A percentile compares a stretch with the other conserved stretches of the same genome.
phyloP scores from a whole-genome alignment of 345 rosid species.

The Xanthoceras sorbifolium region DNA sequence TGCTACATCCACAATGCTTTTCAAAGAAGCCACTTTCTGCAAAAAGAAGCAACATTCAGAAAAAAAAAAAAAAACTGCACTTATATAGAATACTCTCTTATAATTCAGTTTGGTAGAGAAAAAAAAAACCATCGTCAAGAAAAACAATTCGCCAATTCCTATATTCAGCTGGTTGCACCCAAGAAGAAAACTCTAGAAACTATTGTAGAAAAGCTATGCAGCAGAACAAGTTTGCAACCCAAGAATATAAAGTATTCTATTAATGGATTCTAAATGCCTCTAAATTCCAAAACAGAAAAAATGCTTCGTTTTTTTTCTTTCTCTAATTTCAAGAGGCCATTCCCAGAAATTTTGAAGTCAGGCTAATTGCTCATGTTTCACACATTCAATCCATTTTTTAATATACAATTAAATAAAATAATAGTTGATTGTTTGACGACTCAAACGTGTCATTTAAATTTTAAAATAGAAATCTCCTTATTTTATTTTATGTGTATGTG shows the following conservation, averaged over 20 bases:
- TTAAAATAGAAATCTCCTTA: no score
- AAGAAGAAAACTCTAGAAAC: not conserved
- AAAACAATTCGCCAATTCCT: not conserved
- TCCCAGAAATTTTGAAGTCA: not conserved
- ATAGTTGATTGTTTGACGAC: no score
- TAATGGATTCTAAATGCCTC: not conserved
- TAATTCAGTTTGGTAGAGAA: not conserved
- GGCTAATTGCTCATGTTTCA: not conserved
- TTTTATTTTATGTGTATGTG: no score
- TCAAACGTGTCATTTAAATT: no score
- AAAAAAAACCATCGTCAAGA: not conserved
- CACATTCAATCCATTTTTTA: not conserved
- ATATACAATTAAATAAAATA: no score
- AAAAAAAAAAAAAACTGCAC: constrained; percentile 10
- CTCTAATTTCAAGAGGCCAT: not conserved
- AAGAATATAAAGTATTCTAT: not conserved
- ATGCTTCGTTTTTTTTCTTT: not conserved
- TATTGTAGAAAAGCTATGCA: not conserved
- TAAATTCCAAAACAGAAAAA: not conserved
- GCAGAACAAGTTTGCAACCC: constrained; percentile 5
- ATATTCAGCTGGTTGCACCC: not conserved
- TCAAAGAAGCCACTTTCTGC: constrained; percentile 82
- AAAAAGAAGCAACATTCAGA: constrained; percentile 20
- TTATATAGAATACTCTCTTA: not conserved
- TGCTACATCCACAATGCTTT: constrained; percentile 73